Percentiles rank a stretch among this genome's conserved stretches.
These are phyloP conservation scores for Naganishia sp. DNA, from an alignment of 1,284 basidiomycete genomes.

Conservation along the genomic window DNA sequence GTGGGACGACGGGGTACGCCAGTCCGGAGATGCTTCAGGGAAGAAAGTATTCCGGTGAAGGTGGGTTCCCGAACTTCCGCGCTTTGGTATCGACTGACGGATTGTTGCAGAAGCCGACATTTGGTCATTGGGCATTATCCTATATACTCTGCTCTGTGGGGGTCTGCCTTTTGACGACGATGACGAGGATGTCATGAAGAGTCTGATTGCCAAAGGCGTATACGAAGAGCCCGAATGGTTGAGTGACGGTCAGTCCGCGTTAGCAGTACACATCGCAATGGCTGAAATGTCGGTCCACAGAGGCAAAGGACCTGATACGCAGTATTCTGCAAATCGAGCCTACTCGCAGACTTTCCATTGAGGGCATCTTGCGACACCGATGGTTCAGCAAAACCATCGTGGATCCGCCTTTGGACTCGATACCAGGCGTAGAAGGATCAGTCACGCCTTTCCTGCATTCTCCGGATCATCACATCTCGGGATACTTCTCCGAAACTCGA, in stretches of 20 bases:
- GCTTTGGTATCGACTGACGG: background rate
- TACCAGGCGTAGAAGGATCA: conserved; percentile 41
- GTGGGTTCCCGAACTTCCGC: conserved; percentile 54
- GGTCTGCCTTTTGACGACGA: conserved; percentile 97
- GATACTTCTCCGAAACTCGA: conserved; percentile 20
- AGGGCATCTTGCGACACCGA: conserved; percentile 80
- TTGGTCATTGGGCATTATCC: conserved; percentile 94
- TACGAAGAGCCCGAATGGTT: conserved; percentile 92
- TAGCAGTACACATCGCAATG: conserved; percentile 15
- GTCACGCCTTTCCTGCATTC: conserved; percentile 46
- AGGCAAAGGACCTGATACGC: conserved; percentile 75
- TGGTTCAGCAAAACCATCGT: conserved; percentile 68
- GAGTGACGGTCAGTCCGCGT: conserved; percentile 64
- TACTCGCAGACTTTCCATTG: conserved; percentile 71
- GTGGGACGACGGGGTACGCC: conserved; percentile 89
- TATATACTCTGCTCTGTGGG: conserved; percentile 91
- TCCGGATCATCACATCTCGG: conserved; percentile 29
- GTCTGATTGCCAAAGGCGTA: conserved; percentile 80
- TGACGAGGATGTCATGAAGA: conserved; percentile 84
- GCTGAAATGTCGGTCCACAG: conserved; percentile 55
- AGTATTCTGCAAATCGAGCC: conserved; percentile 80
- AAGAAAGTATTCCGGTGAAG: conserved; percentile 84
- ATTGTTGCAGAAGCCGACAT: conserved; percentile 78
- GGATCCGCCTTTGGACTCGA: conserved; percentile 29
- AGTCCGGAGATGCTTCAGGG: conserved; percentile 92